A percentile compares a stretch with the other conserved stretches of the same genome.
Evolutionary conservation across 78 protist genomes (phyloP).

Genomic region (Speleostelium caveatum): DNA sequence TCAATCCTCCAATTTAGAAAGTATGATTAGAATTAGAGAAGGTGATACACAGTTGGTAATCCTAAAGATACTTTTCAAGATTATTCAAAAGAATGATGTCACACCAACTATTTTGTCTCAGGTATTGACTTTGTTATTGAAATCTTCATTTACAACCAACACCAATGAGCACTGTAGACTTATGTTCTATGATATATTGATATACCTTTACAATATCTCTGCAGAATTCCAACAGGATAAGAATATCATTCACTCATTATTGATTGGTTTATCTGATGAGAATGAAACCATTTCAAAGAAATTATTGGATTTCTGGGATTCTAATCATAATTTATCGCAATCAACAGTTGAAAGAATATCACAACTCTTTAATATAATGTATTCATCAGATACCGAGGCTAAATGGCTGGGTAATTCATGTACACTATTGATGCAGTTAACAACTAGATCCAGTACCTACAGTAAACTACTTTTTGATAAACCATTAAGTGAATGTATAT

Average conservation of each 20-base stretch:
- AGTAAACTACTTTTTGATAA: constrained; percentile 74
- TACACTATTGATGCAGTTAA: constrained; percentile 49
- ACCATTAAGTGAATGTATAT: constrained; percentile 75
- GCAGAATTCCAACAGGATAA: not conserved
- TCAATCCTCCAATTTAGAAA: constrained; percentile 52
- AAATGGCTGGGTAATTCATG: constrained; percentile 78
- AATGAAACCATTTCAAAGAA: constrained; percentile 42
- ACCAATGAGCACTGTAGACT: constrained; percentile 54
- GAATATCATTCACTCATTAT: not conserved
- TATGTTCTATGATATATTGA: constrained; percentile 39
- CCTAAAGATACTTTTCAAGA: constrained; percentile 12
- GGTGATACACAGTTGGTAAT: constrained; percentile 54
- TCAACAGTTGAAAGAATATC: not conserved
- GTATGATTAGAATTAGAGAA: constrained; percentile 48
- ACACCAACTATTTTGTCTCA: not conserved
- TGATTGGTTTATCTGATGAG: constrained; percentile 68
- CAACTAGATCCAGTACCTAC: constrained; percentile 51
- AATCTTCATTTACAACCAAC: not conserved
- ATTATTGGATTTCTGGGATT: constrained; percentile 78
- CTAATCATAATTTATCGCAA: constrained; percentile 1
- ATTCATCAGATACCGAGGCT: constrained; percentile 67
- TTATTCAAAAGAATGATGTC: constrained; percentile 9
- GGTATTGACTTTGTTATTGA: not conserved
- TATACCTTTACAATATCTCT: constrained; percentile 11
- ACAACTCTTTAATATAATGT: constrained; percentile 49